Conservation (phyloP, 2,329 filamentous ascomycete genomes). For the Epichloe brachyelytri region DNA sequence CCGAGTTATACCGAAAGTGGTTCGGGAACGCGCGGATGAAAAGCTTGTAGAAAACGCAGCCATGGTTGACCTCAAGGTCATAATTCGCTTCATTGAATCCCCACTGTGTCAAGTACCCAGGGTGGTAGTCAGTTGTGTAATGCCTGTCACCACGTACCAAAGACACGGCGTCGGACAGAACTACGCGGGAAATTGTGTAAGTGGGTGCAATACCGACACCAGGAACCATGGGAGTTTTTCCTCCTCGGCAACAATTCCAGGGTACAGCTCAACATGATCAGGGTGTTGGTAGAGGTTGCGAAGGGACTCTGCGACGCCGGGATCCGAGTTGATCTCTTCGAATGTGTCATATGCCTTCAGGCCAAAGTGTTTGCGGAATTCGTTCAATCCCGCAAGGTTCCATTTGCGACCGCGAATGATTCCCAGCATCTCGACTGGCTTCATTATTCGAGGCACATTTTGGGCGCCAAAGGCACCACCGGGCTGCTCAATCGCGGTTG, state of each 20-base stretch:
- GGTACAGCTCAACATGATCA: slow-evolving; percentile 70
- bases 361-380: slow-evolving; percentile 73
- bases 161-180: slow-evolving; percentile 67
- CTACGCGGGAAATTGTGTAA: slow-evolving; percentile 64
- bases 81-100: slow-evolving; percentile 64
- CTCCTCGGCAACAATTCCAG: slow-evolving; percentile 64
- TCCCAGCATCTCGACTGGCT: slow-evolving; percentile 65
- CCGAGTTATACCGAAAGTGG: slow-evolving; percentile 64
- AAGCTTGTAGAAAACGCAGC: slow-evolving; percentile 76
- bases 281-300: slow-evolving; percentile 62
- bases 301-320: slow-evolving; percentile 52
- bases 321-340: slow-evolving; percentile 73
- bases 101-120: slow-evolving; percentile 70
- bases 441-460: slow-evolving; percentile 61
- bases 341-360: slow-evolving; percentile 65
- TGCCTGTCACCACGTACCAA: slow-evolving; percentile 67
- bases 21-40: slow-evolving; percentile 68
- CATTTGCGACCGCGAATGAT: slow-evolving; percentile 66
- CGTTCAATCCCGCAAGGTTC: slow-evolving; percentile 68
- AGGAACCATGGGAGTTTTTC: slow-evolving; percentile 59
- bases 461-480: slow-evolving; percentile 61
- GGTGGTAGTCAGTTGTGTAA: slow-evolving; percentile 67
- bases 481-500: slow-evolving; percentile 61
- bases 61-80: slow-evolving; percentile 63
- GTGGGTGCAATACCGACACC: slow-evolving; percentile 64